Evolutionary conservation across 345 rosid genomes (phyloP).

Genomic region (Acer campestre): DNA sequence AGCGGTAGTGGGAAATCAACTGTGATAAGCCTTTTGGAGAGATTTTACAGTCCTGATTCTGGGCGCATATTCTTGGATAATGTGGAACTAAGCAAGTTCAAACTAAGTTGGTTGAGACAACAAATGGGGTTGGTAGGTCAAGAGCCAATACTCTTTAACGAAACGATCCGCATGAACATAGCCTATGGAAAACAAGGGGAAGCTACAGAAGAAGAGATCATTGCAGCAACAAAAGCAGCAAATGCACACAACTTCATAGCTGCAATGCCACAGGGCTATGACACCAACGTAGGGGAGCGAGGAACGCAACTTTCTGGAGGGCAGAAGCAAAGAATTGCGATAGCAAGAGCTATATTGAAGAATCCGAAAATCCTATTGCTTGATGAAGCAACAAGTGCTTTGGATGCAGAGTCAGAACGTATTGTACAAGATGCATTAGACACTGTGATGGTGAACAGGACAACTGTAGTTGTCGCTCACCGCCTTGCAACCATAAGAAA

Average conservation of each 20-base stretch:
- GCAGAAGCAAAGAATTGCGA: constrained; percentile 67
- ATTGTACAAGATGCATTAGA: constrained; percentile 69
- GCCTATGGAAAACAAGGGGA: constrained; percentile 58
- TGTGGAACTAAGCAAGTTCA: too few relatives aligned
- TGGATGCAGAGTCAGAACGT: constrained; percentile 68
- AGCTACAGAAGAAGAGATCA: constrained; percentile 52
- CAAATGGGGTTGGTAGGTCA: constrained; percentile 74
- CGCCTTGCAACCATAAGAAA: constrained; percentile 50
- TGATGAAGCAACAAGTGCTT: constrained; percentile 73
- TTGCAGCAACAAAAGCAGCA: constrained; percentile 53
- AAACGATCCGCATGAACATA: constrained; percentile 65
- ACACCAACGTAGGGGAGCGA: constrained; percentile 66
- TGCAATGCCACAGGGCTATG: constrained; percentile 62
- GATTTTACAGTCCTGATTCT: too few relatives aligned
- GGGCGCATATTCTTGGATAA: too few relatives aligned
- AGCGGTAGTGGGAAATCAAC: too few relatives aligned
- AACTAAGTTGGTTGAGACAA: background rate
- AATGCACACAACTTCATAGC: constrained; percentile 69
- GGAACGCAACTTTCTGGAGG: constrained; percentile 77
- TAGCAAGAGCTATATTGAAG: constrained; percentile 60
- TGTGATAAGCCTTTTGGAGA: too few relatives aligned
- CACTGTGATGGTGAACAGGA: constrained; percentile 55
- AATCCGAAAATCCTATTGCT: constrained; percentile 61
- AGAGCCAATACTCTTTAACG: constrained; percentile 78
- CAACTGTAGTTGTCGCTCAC: constrained; percentile 68